A percentile compares a stretch with the other conserved stretches of the same genome.
These are phyloP conservation scores for Ilyonectria robusta DNA, from an alignment of 2,329 filamentous ascomycete species.

Conservation along the genomic window DNA sequence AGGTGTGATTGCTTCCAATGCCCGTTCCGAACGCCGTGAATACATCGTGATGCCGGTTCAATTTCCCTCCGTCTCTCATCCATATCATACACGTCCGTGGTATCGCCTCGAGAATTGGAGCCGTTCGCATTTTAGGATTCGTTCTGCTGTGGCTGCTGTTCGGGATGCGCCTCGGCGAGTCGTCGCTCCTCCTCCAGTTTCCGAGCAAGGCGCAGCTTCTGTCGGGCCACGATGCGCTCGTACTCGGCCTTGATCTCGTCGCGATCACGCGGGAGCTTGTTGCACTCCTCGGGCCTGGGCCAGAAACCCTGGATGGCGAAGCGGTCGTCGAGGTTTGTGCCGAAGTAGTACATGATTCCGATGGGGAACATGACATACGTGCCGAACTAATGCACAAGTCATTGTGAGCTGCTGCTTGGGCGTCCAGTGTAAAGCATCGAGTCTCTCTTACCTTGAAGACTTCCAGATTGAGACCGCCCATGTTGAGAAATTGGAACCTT, in stretches of 20 bases:
- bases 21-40: slow-evolving; percentile 45
- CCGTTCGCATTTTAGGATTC: slow-evolving; percentile 34
- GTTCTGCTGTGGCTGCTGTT: slow-evolving; percentile 28
- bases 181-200: slow-evolving; percentile 54
- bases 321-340: slow-evolving; percentile 94
- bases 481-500: slow-evolving; percentile 35
- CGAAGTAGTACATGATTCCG: slow-evolving; percentile 99
- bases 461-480: slow-evolving; percentile 92
- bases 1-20: slow-evolving; percentile 36
- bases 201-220: slow-evolving; percentile 81
- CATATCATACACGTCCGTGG: slow-evolving; percentile 41
- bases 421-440: neutral
- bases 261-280: slow-evolving; percentile 81
- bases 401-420: slow-evolving; percentile 15
- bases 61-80: slow-evolving; percentile 12
- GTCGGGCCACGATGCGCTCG: slow-evolving; percentile 74
- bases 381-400: slow-evolving; percentile 78
- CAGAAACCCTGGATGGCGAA: slow-evolving; percentile 94
- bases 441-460: slow-evolving; percentile 83
- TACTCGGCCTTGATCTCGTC: slow-evolving; percentile 90
- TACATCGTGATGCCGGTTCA: slow-evolving; percentile 35
- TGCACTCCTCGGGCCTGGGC: slow-evolving; percentile 85
- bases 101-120: slow-evolving; percentile 18
- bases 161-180: slow-evolving; percentile 46
- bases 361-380: slow-evolving; percentile 99